These are phyloP conservation scores for Cryptococcus jaspeensis DNA, from an alignment of 1,284 basidiomycete species.

Conservation along the genomic window DNA sequence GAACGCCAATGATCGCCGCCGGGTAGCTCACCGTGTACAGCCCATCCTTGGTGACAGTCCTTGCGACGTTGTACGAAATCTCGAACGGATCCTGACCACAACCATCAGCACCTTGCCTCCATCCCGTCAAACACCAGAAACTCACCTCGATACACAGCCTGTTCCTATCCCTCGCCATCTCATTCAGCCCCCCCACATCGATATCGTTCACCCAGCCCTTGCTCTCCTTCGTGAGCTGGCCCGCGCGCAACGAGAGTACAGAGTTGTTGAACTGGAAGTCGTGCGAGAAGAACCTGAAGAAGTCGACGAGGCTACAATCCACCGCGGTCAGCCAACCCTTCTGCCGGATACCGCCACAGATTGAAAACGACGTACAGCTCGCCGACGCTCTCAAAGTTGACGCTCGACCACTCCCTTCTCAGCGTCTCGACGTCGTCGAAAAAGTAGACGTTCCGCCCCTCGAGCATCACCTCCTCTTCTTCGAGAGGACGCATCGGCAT, in stretches of 20 bases:
- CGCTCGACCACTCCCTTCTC: constrained; percentile 87
- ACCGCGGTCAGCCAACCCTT: neutral
- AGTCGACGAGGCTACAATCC: constrained; percentile 77
- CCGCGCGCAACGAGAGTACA: constrained; percentile 87
- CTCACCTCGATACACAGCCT: constrained; percentile 87
- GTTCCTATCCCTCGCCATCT: constrained; percentile 77
- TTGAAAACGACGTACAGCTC: constrained; percentile 65
- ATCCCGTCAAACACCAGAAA: neutral
- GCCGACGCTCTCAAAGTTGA: constrained; percentile 87
- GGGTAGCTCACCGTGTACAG: constrained; percentile 73
- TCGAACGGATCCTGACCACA: constrained; percentile 85
- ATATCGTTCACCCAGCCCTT: constrained; percentile 91
- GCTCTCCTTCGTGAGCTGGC: constrained; percentile 80
- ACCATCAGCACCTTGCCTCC: constrained; percentile 1
- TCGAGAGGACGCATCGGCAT: constrained; percentile 78
- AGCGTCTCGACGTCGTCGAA: constrained; percentile 93
- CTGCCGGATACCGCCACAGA: neutral
- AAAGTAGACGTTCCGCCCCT: constrained; percentile 86
- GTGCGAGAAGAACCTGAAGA: constrained; percentile 93
- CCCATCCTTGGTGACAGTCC: constrained; percentile 95
- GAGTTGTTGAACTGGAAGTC: constrained; percentile 90
- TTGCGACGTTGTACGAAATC: constrained; percentile 87
- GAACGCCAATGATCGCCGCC: neutral
- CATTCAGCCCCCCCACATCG: constrained; percentile 58
- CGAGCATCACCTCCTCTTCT: constrained; percentile 83